A percentile compares a stretch with the other conserved stretches of the same genome.
Evolutionary conservation across 139 green algal species (phyloP).

Genomic region (Helicosporidium sp.): DNA sequence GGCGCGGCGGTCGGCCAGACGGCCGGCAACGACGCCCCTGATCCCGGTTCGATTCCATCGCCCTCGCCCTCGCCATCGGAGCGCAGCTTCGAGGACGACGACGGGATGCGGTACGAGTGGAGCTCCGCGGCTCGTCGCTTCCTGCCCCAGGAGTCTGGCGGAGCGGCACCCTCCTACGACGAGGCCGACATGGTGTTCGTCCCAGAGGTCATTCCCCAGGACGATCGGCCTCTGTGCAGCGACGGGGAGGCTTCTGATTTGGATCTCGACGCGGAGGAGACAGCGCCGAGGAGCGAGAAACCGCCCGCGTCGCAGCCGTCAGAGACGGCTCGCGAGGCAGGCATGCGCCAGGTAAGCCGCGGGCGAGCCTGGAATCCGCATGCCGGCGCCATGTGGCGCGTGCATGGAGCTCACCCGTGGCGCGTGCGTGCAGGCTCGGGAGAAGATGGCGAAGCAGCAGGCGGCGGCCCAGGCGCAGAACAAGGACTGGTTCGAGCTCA

Average conservation of each 20-base stretch:
- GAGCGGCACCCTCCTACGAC: conserved; percentile 13
- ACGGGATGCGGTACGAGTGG: conserved; percentile 82
- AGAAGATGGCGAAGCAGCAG: conserved; percentile 6
- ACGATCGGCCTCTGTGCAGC: conserved; percentile 9
- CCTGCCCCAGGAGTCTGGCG: conserved; percentile 27
- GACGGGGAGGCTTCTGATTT: too few species aligned
- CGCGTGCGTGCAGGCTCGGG: conserved; percentile 1
- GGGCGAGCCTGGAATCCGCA: too few species aligned
- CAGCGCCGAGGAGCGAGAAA: too few species aligned
- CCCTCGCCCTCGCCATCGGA: conserved; percentile 38
- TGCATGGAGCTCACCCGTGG: too few species aligned
- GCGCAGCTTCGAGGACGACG: conserved; percentile 77
- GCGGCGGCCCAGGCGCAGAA: conserved; percentile 2
- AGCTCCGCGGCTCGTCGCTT: conserved; percentile 49
- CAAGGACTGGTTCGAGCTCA: conserved; percentile 58
- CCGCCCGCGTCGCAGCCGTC: too few species aligned
- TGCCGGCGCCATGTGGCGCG: too few species aligned
- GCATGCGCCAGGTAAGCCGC: too few species aligned
- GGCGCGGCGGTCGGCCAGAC: too few species aligned
- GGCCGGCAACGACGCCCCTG: too few species aligned
- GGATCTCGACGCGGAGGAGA: too few species aligned
- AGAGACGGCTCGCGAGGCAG: too few species aligned
- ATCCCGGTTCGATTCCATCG: too few species aligned
- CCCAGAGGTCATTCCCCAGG: conserved; percentile 35
- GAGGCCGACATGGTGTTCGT: conserved; percentile 41